Evolutionary conservation across 257 asterid species (phyloP), one percentile per base, ranked within the genome.

Genomic region (Orobanche coerulescens): DNA sequence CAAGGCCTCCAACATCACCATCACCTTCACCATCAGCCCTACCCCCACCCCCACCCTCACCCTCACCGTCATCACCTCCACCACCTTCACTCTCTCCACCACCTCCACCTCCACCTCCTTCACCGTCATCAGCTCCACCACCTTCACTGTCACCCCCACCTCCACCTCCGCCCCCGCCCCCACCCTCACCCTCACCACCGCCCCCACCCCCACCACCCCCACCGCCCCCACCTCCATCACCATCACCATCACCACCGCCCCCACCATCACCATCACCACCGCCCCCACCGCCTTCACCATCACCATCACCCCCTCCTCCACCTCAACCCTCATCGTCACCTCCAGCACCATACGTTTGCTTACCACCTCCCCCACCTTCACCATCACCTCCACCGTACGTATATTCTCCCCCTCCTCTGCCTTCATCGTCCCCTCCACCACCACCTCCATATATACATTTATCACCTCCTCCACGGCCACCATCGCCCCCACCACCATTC

Each of bases 341-440:
- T 0, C 76, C 84, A 0, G 74, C 86, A 0, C 71, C 84, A 0
- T 64, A 68, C 14, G 26, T 75, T 0, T 66, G 74, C 20, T 15
- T 73, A 30, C 68, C 82, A 0, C 84, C 85, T 0, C 79, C 88
- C 0, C 79, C 80, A 20, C 78, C 6, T 0, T 56, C 80, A 4
- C 61, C 67, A 0, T 72, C 78, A 1, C 68, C 78, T 4, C 81
- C 87, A 9, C 83, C 81, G 0, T 59, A 60, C 10, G 51, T 48
- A 0, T 49, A 65, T 15, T 16, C 77, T 5, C 67, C 83, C 0
- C 80, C 87, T 0, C 83, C 83, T 0, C 83, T 81, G 1, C 83
- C 80, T 0, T 58, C 79, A 4, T 65, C 78, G 1, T 55, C 84
- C 0, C 76, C 84, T 0, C 73, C 81, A 0, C 82, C 85, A 16